Evolutionary conservation across 1,284 basidiomycete species (phyloP), one percentile per base, ranked within the genome.

Genomic region (Cystobasidiaceae sp.): DNA sequence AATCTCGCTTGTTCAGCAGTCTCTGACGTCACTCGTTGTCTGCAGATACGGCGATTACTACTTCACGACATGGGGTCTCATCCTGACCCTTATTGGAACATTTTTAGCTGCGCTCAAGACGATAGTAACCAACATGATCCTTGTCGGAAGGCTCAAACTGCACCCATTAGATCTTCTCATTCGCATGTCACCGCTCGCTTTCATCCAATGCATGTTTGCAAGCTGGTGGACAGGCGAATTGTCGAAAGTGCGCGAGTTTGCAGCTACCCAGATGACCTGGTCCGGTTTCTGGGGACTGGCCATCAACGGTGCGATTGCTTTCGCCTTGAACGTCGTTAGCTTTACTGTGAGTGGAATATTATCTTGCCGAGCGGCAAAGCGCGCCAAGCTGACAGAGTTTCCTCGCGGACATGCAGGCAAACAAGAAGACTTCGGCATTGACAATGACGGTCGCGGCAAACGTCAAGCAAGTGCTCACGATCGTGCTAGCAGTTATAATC

Each of bases 381-480:
- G 21, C 13, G 8, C 21, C 9, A 43, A 56, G 54, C 54, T 43
- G 17, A 21, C n/a, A 7, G 28, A n/a, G n/a, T 33, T 28, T 17
- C 5, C 23, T 19, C 25, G 15, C 85, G 57, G 91, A 91, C 74
- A 84, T 91, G 59, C 94, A 97, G 46, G 89, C 93, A 23, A 96
- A 94, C 79, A 87, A 87, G 76, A 86, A 87, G 75, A 86, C 90
- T 0, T 90, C 91, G 3, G 85, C 90, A 13, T 75, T 92, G 67
- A 87, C 86, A 51, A 93, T 92, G 86, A 89, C 86, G 66, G 92
- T 92, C 33, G 88, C 89, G 61, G 87, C 86, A 57, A 92, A 93
- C 74, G 84, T 92, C 63, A 97, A 97, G 78, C 93, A 96, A 75
- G 93, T 92, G 17, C 77, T 96, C 69, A 93, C 92, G 1, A 87